Base-by-base conservation (phyloP, 352 stramenopile genomes). In the Globisporangium orthogonon region DNA sequence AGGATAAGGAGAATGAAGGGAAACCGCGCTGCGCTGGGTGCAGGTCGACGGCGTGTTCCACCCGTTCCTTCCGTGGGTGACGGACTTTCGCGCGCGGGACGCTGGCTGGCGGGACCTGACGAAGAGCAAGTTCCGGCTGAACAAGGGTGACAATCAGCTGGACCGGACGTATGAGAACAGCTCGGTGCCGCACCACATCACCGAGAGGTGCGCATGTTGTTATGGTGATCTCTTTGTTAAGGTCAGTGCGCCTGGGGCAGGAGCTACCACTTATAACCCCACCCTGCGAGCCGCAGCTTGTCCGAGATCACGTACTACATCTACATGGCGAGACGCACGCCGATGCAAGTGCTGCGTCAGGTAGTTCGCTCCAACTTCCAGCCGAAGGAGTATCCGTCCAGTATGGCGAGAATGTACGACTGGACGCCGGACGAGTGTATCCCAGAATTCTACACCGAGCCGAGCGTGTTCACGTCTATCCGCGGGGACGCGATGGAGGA, bases 351-450 rank as follows among this genome's bases (percentile, higher is more conserved):
- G 40, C 74, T 99, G 9, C 68, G 71, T 1, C 65, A 74, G 31
- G 84, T 98, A 2, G 95, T 99, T 0, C 77, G 96, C 41, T 75
- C 82, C 7, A 91, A 96, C 54, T 98, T 98, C 57, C 83, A 98
- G 59, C 65, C 92, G 5, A 87, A 93, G 57, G 93, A 98, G 62
- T 98, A 98, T 61, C 95, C 95, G 1, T 73, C 78, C 1, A 95
- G 83, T 2, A 83, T 98, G 54, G 60, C 67, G 46, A 83, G 90
- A 2, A 84, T 98, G 72, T 98, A 88, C 67, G 72, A 92, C 45
- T 98, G 92, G 91, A 97, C 92, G 9, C 95, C 96, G 0, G 96
- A 99, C 53, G 96, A 99, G 65, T 98, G 91, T 58, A 98, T 98
- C 56, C 87, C 92, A 13, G 96, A 98, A 65, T 98, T 98, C 64